Base-by-base conservation (phyloP, 305 asterid species). In the Ajuga reptans region DNA sequence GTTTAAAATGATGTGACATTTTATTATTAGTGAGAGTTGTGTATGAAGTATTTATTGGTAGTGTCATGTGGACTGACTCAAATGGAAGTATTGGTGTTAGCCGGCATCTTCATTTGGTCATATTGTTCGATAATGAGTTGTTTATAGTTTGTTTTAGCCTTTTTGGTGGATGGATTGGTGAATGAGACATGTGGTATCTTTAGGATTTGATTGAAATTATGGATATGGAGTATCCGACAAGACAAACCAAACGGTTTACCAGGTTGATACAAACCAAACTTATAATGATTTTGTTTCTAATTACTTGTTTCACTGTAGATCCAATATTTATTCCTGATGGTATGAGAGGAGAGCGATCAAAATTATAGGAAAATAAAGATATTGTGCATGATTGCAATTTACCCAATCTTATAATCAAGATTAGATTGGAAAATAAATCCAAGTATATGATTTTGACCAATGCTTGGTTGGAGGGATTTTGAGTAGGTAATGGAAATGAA, bases 31-130 rank as follows among this genome's bases (percentile, higher is more conserved):
- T 9, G 56, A 17, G 24, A 21, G 36, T 72, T 37, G 31, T 60
- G 0, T 27, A 16, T 37, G 33, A 14, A 53, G 24, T 31, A 55
- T 29, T 31, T 56, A 21, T 47, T 47, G 18, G 10, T 53, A 61
- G 7, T 51, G 4, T 8, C 36, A 56, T 45, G 16, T 42, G 56
- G 73, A 52, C 21, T 7, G 29, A 3, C 41, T 69, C 67, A 24
- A 63, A 21, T 4, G 27, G 59, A 53, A 64, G 8, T 1, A 1
- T 43, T 9, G 36, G n/a, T n/a, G 6, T 34, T 16, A 17, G 79
- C 74, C 76, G 73, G 76, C 78, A 12, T 45, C 55, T 63, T 55
- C 7, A 33, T 37, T 47, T 69, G 43, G 69, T 14, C 57, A 9
- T 46, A 10, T 9, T 11, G 62, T 67, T 50, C 36, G n/a, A 46